Conservation (phyloP, 176 grass and related monocot genomes). For the Panicum miliaceum region DNA sequence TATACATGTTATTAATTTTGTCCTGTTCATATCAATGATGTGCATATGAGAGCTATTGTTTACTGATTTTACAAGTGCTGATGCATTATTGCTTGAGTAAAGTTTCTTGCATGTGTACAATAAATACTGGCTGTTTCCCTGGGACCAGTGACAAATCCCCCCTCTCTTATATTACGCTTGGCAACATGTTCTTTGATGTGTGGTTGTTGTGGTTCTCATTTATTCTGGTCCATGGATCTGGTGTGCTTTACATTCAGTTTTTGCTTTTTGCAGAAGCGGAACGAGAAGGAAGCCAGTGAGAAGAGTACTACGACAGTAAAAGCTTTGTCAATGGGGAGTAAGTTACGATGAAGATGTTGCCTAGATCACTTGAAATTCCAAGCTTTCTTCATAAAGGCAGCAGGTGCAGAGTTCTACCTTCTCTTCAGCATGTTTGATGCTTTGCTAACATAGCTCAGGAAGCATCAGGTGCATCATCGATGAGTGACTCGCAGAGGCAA, state of each 20-base stretch:
- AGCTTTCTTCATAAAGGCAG: conserved; percentile 28
- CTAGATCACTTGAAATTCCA: conserved; percentile 31
- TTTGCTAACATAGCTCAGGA: conserved; percentile 47
- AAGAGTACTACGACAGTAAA: conserved; percentile 87
- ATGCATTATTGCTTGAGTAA: conserved; percentile 27
- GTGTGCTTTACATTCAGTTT: conserved; percentile 41
- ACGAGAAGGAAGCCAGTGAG: conserved; percentile 98
- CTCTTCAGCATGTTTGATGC: conserved; percentile 39
- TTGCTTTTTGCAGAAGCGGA: conserved; percentile 75
- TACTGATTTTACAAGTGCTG: conserved; percentile 13
- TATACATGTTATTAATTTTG: conserved; percentile 36
- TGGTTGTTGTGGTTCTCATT: conserved; percentile 44
- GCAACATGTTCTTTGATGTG: conserved; percentile 30
- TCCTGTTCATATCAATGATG: conserved; percentile 34
- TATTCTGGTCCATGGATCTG: conserved; percentile 49
- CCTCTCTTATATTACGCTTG: conserved; percentile 4
- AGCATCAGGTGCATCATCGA: conserved; percentile 43
- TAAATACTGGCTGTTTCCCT: conserved; percentile 32
- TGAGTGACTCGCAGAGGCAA: conserved; percentile 33
- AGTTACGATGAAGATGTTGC: conserved; percentile 27
- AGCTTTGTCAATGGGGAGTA: conserved; percentile 72
- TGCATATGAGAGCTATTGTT: conserved; percentile 5
- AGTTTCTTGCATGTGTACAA: conserved; percentile 28
- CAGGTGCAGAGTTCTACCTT: conserved; percentile 41
- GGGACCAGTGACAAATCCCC: conserved; percentile 1